phyloP scores from a whole-genome alignment of 2,329 filamentous ascomycete species.

The Xylariaceae sp. region DNA sequence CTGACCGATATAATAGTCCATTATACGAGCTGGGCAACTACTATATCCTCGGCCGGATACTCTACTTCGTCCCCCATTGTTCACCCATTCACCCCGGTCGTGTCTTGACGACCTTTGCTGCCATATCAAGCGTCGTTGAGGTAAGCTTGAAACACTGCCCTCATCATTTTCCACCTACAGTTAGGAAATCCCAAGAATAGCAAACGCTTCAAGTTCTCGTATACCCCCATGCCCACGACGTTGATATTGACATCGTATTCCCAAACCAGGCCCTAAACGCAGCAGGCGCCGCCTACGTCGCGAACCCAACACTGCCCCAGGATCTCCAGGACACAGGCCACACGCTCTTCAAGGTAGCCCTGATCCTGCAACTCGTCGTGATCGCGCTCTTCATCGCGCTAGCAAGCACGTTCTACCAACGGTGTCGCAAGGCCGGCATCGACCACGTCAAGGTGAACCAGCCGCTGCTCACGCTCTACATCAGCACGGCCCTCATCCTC shows the following conservation, averaged over 20 bases:
- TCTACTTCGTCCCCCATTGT: slow-evolving; percentile 54
- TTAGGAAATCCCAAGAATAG: background rate
- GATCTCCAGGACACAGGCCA: slow-evolving; percentile 39
- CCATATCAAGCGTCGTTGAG: slow-evolving; percentile 44
- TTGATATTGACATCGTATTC: background rate
- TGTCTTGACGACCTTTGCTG: slow-evolving; percentile 39
- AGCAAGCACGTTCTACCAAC: slow-evolving; percentile 44
- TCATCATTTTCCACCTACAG: background rate
- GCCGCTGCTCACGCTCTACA: slow-evolving; percentile 46
- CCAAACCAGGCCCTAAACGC: slow-evolving; percentile 36
- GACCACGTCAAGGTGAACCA: slow-evolving; percentile 30
- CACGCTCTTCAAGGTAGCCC: slow-evolving; percentile 44
- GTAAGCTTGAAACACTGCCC: background rate
- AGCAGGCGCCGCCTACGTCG: slow-evolving; percentile 43
- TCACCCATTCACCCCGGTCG: slow-evolving; percentile 43
- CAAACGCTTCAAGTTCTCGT: background rate
- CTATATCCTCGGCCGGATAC: slow-evolving; percentile 50
- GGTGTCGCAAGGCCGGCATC: slow-evolving; percentile 36
- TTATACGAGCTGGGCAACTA: slow-evolving; percentile 54
- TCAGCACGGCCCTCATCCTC: slow-evolving; percentile 44
- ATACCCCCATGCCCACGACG: background rate
- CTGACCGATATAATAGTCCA: slow-evolving; percentile 35
- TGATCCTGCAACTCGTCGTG: slow-evolving; percentile 52
- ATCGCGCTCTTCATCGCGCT: slow-evolving; percentile 45
- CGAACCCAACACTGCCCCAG: slow-evolving; percentile 40